Conservation (phyloP, 768 basidiomycete genomes). For the Leccinum uliginosum region DNA sequence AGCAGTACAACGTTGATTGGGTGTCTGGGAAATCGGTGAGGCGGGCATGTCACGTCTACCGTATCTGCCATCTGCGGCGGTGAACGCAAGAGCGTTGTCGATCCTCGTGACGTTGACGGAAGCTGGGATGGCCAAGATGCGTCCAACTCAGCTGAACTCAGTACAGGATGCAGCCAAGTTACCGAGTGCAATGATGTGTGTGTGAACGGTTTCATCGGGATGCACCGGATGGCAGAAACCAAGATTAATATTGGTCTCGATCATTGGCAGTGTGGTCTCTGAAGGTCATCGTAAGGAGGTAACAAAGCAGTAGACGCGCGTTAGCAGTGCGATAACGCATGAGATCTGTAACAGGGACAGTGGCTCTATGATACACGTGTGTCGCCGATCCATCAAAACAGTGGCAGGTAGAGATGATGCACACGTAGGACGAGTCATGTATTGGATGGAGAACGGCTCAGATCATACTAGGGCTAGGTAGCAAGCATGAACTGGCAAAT, state of each 20-base stretch:
- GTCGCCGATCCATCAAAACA: constrained; percentile 14
- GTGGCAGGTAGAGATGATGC: not conserved
- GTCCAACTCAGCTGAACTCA: not conserved
- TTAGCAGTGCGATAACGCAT: not conserved
- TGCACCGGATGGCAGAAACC: constrained; percentile 10
- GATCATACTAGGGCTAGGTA: not conserved
- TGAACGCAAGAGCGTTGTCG: not conserved
- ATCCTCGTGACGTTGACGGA: constrained; percentile 7
- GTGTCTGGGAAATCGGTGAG: not conserved
- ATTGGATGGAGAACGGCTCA: not conserved
- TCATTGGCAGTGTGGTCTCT: constrained; percentile 14
- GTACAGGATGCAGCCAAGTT: constrained; percentile 1
- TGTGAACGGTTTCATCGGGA: constrained; percentile 11
- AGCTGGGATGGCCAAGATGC: constrained; percentile 3
- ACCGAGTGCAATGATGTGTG: constrained; percentile 8
- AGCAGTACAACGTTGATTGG: not conserved
- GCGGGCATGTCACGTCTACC: not conserved
- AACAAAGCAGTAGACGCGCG: constrained; percentile 1
- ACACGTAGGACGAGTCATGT: not conserved
- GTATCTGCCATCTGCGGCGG: not conserved
- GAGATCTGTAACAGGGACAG: constrained; percentile 11
- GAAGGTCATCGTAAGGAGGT: not conserved
- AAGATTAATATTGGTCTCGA: constrained; percentile 11
- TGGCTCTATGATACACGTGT: not conserved
- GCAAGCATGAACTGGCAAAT: not conserved